phyloP scores from a whole-genome alignment of 257 asterid genomes.

The Rauvolfia tetraphylla region DNA sequence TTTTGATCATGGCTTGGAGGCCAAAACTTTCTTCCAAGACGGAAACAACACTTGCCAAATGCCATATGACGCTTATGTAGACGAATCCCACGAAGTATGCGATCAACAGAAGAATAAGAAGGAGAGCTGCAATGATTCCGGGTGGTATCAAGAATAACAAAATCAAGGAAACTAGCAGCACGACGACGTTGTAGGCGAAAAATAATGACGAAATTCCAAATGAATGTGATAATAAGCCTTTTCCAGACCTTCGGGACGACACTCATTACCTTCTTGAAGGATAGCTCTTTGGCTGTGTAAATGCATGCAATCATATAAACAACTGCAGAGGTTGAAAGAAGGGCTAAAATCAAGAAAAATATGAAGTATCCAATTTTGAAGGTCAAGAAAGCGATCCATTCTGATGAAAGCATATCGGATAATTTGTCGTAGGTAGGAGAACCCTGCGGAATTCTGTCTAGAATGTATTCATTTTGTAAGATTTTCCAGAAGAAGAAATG shows the following conservation, averaged over 20 bases:
- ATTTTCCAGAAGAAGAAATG: constrained; percentile 52
- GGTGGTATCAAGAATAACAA: constrained; percentile 12
- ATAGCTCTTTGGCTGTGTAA: constrained; percentile 61
- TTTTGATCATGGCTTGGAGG: constrained; percentile 61
- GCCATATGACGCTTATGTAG: constrained; percentile 65
- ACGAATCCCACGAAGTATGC: constrained; percentile 45
- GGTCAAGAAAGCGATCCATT: constrained; percentile 41
- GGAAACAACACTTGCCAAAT: constrained; percentile 71
- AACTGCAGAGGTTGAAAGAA: constrained; percentile 78
- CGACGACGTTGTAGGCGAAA: constrained; percentile 42
- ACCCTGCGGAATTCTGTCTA: constrained; percentile 44
- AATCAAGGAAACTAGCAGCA: constrained; percentile 24
- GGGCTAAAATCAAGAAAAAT: constrained; percentile 58
- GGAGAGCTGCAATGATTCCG: not conserved
- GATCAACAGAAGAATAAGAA: constrained; percentile 12
- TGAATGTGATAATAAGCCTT: constrained; percentile 59
- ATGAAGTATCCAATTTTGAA: constrained; percentile 64
- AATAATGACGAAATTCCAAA: constrained; percentile 47
- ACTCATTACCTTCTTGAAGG: constrained; percentile 45
- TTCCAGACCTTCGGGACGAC: constrained; percentile 89
- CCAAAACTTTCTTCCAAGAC: constrained; percentile 71
- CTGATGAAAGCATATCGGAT: constrained; percentile 44
- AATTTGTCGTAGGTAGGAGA: constrained; percentile 31
- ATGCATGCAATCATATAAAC: constrained; percentile 82
- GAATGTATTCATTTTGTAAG: constrained; percentile 37